Evolutionary conservation across 75 land plant species (phyloP).

Genomic region (Pinus albicaulis): DNA sequence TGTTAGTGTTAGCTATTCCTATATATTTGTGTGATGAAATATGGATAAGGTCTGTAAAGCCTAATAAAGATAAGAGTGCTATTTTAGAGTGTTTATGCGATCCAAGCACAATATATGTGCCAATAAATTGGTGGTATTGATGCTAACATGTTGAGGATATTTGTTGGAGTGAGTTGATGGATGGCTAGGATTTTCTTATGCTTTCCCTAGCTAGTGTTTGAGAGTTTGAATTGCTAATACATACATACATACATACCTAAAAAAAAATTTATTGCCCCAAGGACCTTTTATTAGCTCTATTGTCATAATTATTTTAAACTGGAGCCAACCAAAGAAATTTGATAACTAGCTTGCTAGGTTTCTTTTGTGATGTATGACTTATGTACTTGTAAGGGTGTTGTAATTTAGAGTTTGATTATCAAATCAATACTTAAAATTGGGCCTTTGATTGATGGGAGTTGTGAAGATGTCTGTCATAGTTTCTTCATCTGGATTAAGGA

Average conservation of each 20-base stretch:
- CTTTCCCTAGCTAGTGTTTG: no score
- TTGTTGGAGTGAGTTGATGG: no score
- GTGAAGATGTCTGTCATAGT: neutral
- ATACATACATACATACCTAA: neutral
- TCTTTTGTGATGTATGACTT: neutral
- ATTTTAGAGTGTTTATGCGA: no score
- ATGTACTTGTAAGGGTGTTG: neutral
- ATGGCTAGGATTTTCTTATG: no score
- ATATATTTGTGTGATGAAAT: no score
- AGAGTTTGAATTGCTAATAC: no score
- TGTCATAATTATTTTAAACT: constrained; percentile 1
- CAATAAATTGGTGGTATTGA: no score
- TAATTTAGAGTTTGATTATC: neutral
- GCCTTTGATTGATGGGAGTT: neutral
- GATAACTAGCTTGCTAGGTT: neutral
- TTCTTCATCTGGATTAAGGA: neutral
- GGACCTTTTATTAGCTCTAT: constrained; percentile 3
- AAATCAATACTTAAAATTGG: neutral
- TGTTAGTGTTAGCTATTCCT: no score
- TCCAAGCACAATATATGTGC: no score
- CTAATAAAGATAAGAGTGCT: no score
- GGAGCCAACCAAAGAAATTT: constrained; percentile 10
- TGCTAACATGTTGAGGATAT: no score
- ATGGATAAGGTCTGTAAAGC: no score
- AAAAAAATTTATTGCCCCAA: constrained; percentile 3